Base-by-base conservation (phyloP, 768 basidiomycete genomes). In the Melanogaster broomeanus region DNA sequence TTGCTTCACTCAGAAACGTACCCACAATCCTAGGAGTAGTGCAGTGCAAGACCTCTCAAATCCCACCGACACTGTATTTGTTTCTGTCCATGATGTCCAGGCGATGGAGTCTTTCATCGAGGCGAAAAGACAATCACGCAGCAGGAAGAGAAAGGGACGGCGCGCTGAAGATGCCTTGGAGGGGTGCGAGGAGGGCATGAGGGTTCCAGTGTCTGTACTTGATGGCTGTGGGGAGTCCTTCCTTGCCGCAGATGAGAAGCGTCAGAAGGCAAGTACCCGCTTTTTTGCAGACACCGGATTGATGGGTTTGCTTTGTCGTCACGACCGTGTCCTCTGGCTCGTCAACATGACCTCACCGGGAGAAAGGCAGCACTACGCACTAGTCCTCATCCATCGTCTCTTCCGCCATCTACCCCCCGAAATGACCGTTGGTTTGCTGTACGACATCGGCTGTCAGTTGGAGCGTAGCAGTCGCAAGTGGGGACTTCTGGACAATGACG, bases 231-330 rank as follows among this genome's bases (percentile, higher is more conserved):
- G 62, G 22, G 61, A 62, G 1, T 66, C 66, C 13, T 74, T 73
- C 51, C 22, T 42, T 12, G 59, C 53, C 2, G 56, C 51, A 18
- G 53, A 57, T 22, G 55, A 57, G 51, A 48, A 48, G 30, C 47
- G 48, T 7, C 28, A 53, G 21, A 57, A 57, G 49, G 70, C 67
- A 10, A 55, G 57, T 21, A 54, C 42, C 10, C 11, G 10, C 6
- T 58, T 56, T 22, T 63, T 61, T 51, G 16, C 51, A 34, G 64
- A 69, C 35, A 60, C 53, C 11, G 72, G 74, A 0, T 42, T 72
- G 24, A 74, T 75, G 67, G 68, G 68, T 0, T 48, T 74, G 1
- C 65, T 72, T 2, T 75, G 74, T 50, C 56, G 66, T 1, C 74
- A 77, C 27, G 66, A 34, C 34, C 12, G 34, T 4, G 34, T 34